A percentile compares a stretch with the other conserved stretches of the same genome.
Conservation (phyloP, 2,329 filamentous ascomycete species). For the Penicillium sp. region DNA sequence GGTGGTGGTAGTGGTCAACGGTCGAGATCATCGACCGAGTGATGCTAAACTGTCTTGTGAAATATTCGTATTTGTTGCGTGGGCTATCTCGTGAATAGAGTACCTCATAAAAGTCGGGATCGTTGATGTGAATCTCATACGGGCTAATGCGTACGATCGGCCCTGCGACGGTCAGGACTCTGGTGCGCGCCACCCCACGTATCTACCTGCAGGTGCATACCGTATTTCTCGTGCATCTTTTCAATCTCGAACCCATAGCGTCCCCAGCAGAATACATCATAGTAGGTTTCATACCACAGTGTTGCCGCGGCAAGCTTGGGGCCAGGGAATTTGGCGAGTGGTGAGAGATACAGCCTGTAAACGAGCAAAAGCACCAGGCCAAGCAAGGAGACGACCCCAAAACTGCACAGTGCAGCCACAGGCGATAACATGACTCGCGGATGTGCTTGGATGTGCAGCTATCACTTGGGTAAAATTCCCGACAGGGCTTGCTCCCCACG, state of each 20-base stretch:
- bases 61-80: constrained; percentile 27
- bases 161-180: background rate
- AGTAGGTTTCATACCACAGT: constrained; percentile 32
- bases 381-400: background rate
- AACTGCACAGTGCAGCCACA: background rate
- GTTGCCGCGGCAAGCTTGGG: constrained; percentile 31
- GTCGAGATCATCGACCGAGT: constrained; percentile 21
- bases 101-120: constrained; percentile 29
- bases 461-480: background rate
- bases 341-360: constrained; percentile 21
- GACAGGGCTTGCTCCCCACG: background rate
- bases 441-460: background rate
- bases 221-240: constrained; percentile 31
- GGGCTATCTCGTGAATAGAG: constrained; percentile 23
- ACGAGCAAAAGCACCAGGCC: background rate
- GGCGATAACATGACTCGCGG: constrained; percentile 3
- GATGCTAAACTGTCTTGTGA: constrained; percentile 16
- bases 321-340: constrained; percentile 29
- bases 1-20: constrained; percentile 25
- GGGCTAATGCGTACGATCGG: constrained; percentile 30
- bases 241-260: constrained; percentile 29
- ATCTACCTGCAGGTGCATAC: constrained; percentile 2
- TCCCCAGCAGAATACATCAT: constrained; percentile 25
- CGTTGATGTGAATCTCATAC: constrained; percentile 39
- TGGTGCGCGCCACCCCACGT: no score